Percentiles rank a stretch among this genome's conserved stretches.
Evolutionary conservation across 2,329 filamentous ascomycete genomes (phyloP).

Genomic region (Pyrenophora tritici-repentis): DNA sequence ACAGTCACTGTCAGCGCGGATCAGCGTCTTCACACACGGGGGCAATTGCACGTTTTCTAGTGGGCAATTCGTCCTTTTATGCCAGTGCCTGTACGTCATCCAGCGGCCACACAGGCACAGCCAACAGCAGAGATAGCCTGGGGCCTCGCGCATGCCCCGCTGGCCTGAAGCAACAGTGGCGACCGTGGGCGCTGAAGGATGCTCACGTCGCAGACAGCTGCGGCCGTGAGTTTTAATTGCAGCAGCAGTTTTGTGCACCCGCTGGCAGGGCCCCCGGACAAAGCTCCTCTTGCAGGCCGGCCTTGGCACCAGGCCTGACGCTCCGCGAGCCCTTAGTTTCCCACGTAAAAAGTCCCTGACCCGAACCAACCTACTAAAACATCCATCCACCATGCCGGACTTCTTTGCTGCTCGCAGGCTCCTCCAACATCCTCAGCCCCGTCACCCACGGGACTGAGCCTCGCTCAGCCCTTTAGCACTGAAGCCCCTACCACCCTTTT

Average conservation of each 20-base stretch:
- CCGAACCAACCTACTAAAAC: slow-evolving; percentile 40
- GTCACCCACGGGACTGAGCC: slow-evolving; percentile 57
- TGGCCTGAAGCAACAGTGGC: slow-evolving; percentile 1
- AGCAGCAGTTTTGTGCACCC: slow-evolving; percentile 1
- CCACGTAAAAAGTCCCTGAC: slow-evolving; percentile 40
- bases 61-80: slow-evolving; percentile 27
- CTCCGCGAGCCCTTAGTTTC: slow-evolving; percentile 26
- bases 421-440: slow-evolving; percentile 53
- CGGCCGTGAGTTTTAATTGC: slow-evolving; percentile 3
- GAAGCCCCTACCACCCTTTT: slow-evolving; percentile 1
- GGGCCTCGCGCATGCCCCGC: slow-evolving; percentile 26
- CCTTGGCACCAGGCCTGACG: slow-evolving; percentile 25
- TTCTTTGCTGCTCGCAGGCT: slow-evolving; percentile 50
- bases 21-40: slow-evolving; percentile 39
- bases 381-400: slow-evolving; percentile 47
- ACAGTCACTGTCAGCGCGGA: slow-evolving; percentile 8
- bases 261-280: slow-evolving; percentile 16
- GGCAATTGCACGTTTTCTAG: slow-evolving; percentile 34
- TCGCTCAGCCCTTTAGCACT: slow-evolving; percentile 27
- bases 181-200: slow-evolving; percentile 1
- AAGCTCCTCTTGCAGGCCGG: slow-evolving; percentile 23
- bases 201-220: too few species aligned
- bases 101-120: slow-evolving; percentile 8
- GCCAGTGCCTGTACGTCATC: slow-evolving; percentile 24
- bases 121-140: slow-evolving; percentile 22